These are phyloP conservation scores for Viola odorata DNA, from an alignment of 345 rosid species.

Conservation along the genomic window DNA sequence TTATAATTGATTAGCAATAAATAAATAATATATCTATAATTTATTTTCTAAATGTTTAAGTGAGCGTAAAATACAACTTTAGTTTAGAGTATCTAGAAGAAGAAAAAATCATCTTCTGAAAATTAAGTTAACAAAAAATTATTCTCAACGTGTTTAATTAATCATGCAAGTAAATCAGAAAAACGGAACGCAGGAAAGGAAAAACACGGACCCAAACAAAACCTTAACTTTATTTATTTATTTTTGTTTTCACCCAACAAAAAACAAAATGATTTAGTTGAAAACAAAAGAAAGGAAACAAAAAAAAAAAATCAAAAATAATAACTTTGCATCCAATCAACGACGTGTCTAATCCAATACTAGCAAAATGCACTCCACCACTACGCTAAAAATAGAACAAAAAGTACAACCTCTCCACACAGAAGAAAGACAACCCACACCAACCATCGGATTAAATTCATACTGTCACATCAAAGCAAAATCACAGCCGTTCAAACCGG, in stretches of 20 bases:
- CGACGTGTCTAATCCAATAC: slow-evolving; percentile 14
- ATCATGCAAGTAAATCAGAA: no score
- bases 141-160: no score
- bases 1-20: no score
- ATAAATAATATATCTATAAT: no score
- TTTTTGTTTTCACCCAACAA: neutral
- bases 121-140: no score
- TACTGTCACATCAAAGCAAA: neutral
- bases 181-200: no score
- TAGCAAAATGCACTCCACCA: neutral
- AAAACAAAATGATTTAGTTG: neutral
- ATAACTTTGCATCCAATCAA: slow-evolving; percentile 16
- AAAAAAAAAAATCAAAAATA: neutral
- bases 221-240: neutral
- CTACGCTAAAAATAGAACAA: neutral
- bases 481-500: slow-evolving; percentile 17
- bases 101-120: no score
- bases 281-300: neutral
- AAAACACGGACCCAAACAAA: neutral
- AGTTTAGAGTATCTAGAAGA: no score
- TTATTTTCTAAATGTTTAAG: no score
- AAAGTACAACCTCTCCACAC: neutral
- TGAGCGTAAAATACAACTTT: no score
- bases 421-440: neutral
- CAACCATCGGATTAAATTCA: slow-evolving; percentile 29